phyloP scores from a whole-genome alignment of 768 basidiomycete genomes.

The Mycena vitilis region DNA sequence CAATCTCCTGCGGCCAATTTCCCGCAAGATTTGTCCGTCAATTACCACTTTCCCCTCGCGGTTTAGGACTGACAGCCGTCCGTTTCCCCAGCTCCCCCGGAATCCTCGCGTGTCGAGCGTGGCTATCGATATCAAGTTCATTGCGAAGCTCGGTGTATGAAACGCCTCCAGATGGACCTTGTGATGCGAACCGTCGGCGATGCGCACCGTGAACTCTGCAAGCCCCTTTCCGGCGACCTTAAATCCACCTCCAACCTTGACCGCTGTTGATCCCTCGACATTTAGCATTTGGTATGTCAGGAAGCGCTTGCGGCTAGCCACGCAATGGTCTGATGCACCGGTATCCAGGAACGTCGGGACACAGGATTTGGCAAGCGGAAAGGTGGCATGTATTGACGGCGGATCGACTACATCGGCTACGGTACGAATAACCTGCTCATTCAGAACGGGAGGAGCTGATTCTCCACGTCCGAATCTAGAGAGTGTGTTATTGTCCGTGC shows the following conservation, averaged over 20 bases:
- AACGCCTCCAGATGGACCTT: not conserved
- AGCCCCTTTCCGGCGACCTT: not conserved
- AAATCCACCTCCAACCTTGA: conserved; percentile 5
- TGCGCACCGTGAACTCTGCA: not conserved
- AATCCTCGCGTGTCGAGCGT: no score
- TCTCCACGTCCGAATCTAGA: no score
- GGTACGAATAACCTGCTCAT: no score
- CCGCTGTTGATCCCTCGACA: not conserved
- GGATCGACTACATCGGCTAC: no score
- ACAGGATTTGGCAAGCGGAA: not conserved
- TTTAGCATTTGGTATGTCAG: not conserved
- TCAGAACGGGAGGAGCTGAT: no score
- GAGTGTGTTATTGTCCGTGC: no score
- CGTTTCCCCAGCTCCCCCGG: no score
- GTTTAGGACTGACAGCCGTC: not conserved
- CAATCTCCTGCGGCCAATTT: not conserved
- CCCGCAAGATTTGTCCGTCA: not conserved
- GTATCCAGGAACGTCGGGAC: not conserved
- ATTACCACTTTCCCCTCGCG: not conserved
- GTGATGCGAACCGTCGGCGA: not conserved
- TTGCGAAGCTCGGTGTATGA: no score
- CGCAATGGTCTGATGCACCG: not conserved
- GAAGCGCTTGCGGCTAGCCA: not conserved
- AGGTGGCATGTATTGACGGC: not conserved
- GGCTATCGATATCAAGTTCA: no score